These are phyloP conservation scores for Turritis glabra DNA, from an alignment of 345 rosid species.

Conservation along the genomic window DNA sequence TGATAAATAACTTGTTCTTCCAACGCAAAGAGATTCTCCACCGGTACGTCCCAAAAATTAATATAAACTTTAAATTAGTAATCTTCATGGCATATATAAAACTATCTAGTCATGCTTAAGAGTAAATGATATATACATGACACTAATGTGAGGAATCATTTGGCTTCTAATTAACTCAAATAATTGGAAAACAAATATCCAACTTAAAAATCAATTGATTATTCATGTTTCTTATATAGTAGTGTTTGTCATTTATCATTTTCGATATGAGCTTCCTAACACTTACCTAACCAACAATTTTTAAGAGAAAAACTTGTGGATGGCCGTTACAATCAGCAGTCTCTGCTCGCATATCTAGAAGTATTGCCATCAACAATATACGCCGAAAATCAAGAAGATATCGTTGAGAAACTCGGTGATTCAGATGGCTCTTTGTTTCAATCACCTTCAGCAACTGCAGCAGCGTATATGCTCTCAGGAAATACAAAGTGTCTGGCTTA, in stretches of 20 bases:
- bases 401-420: conserved; percentile 25
- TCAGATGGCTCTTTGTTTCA: conserved; percentile 55
- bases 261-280: background rate
- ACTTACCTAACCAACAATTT: background rate
- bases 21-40: conserved; percentile 44
- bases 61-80: background rate
- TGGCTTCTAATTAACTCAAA: background rate
- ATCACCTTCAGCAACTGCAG: conserved; percentile 70
- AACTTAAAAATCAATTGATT: background rate
- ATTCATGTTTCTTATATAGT: no score
- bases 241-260: background rate
- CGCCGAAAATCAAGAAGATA: conserved; percentile 32
- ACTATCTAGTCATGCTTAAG: no score
- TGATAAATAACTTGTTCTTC: conserved; percentile 27
- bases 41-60: conserved; percentile 21
- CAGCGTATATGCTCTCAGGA: conserved; percentile 53
- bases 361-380: conserved; percentile 39
- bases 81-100: background rate
- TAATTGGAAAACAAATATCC: no score
- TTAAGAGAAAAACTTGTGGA: conserved; percentile 45
- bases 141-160: background rate
- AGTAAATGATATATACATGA: background rate
- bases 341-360: conserved; percentile 50
- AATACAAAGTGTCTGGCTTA: conserved; percentile 42
- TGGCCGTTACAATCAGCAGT: conserved; percentile 3